Base-by-base conservation (phyloP, 495 filamentous ascomycete species). In the Neohortaea acidophila region DNA sequence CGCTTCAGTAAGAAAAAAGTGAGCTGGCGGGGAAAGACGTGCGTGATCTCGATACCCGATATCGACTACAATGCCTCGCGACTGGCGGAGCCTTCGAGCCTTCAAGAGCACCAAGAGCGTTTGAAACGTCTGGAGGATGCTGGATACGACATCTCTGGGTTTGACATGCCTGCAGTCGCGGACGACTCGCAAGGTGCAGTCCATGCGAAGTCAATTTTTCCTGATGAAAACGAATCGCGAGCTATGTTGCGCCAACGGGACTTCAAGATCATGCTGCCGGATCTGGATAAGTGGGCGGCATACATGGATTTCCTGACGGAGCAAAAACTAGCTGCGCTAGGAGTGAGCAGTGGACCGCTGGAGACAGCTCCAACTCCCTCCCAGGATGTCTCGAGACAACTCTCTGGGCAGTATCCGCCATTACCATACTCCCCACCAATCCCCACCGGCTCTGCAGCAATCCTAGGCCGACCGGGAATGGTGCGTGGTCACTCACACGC, bases 321-420 rank as follows among this genome's bases (percentile, higher is more conserved):
- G 58, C 80, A 85, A 43, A 97, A 92, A 60, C 66, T 97, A 27
- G 75, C 81, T 23, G 84, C 85, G 34, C 67, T 97, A 31, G 89
- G 89, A 30, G 89, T 94, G 2, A 79, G 69, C 13, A 66, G 79
- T 38, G 79, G 74, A 17, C 77, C 78, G 30, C 77, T 82, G 8
- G 79, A 86, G 19, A 65, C 72, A 12, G 64, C 68, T n/a, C 57
- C 57, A 19, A 47, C 53, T 30, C 58, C 66, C 9, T 19, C 20
- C 3, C 33, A 43, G 15, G 47, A 50, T 17, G 61, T 67, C 59
- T 76, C 72, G 48, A 64, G 73, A 21, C 70, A 73, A 44, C 51
- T 66, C n/a, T 77, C 77, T 14, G 68, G 67, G 3, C 76, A 76
- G 35, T 73, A 72, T 44, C 73, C 70, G 10, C 51, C 63, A 25